phyloP scores from a whole-genome alignment of 352 stramenopile species.

The Phytopythium kandeliae region DNA sequence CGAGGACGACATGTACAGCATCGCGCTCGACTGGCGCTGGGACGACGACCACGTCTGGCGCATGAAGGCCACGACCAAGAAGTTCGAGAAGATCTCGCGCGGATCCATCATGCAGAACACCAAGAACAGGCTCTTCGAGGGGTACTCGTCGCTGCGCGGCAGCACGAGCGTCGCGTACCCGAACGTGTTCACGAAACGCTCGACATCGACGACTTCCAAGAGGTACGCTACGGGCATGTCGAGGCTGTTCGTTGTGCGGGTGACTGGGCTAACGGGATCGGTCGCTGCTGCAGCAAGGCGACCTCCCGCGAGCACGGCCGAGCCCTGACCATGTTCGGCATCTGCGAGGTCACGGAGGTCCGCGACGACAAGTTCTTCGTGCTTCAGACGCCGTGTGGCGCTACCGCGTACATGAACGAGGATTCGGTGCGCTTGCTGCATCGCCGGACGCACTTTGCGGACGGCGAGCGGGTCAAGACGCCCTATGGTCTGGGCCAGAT shows the following conservation, averaged over 20 bases:
- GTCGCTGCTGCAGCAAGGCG: slow-evolving; percentile 13
- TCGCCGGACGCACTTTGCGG: slow-evolving; percentile 40
- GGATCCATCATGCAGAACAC: slow-evolving; percentile 72
- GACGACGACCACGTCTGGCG: slow-evolving; percentile 85
- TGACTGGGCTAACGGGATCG: slow-evolving; percentile 9
- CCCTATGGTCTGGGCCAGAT: slow-evolving; percentile 45
- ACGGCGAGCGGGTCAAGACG: slow-evolving; percentile 48
- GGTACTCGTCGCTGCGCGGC: slow-evolving; percentile 65
- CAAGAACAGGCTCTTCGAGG: slow-evolving; percentile 75
- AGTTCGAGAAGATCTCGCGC: slow-evolving; percentile 79
- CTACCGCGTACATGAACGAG: slow-evolving; percentile 41
- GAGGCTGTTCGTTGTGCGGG: too few relatives aligned
- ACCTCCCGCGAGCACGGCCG: slow-evolving; percentile 27
- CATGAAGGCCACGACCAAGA: slow-evolving; percentile 88
- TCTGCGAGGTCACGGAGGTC: slow-evolving; percentile 40
- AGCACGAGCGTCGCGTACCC: slow-evolving; percentile 42
- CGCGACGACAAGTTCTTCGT: slow-evolving; percentile 52
- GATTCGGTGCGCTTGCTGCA: slow-evolving; percentile 44
- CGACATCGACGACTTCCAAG: slow-evolving; percentile 27
- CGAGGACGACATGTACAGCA: slow-evolving; percentile 87
- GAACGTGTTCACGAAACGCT: slow-evolving; percentile 54
- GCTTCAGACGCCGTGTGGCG: slow-evolving; percentile 37
- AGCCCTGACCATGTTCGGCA: slow-evolving; percentile 42
- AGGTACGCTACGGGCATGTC: too few relatives aligned
- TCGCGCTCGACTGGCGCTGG: slow-evolving; percentile 84